These are phyloP conservation scores for Aspergillus sp. DNA, from an alignment of 2,329 filamentous ascomycete species.

Conservation along the genomic window DNA sequence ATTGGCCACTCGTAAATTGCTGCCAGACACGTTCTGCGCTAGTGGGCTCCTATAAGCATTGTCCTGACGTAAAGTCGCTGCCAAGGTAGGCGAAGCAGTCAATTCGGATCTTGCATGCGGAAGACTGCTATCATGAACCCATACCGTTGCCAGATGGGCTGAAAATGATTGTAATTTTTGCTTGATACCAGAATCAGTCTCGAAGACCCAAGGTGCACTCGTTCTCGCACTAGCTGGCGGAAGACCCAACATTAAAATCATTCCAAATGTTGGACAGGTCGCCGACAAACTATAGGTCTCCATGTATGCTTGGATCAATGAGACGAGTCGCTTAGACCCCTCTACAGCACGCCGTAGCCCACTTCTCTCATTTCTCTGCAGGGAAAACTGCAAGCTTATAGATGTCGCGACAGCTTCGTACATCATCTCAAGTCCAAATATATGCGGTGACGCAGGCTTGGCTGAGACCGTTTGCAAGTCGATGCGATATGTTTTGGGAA, in stretches of 20 bases:
- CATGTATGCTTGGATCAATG: constrained; percentile 44
- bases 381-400: constrained; percentile 32
- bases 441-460: constrained; percentile 36
- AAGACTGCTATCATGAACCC: constrained; percentile 25
- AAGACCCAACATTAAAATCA: constrained; percentile 43
- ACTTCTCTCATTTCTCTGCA: constrained; percentile 30
- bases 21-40: constrained; percentile 4
- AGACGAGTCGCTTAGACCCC: constrained; percentile 40
- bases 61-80: constrained; percentile 12
- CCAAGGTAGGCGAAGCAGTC: background rate
- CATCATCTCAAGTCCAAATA: constrained; percentile 41
- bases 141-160: constrained; percentile 36
- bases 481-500: constrained; percentile 37
- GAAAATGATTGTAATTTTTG: constrained; percentile 34
- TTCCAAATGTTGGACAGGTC: constrained; percentile 47
- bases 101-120: background rate
- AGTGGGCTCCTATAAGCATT: constrained; percentile 10
- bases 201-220: constrained; percentile 17
- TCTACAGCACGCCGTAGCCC: constrained; percentile 35
- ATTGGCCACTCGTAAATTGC: constrained; percentile 6
- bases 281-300: constrained; percentile 47
- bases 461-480: constrained; percentile 31
- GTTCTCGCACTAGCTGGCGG: constrained; percentile 16
- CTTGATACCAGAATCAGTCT: constrained; percentile 33
- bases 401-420: constrained; percentile 35